Conservation (phyloP, 441 rosid genomes). For the Francoa sonchifolia region DNA sequence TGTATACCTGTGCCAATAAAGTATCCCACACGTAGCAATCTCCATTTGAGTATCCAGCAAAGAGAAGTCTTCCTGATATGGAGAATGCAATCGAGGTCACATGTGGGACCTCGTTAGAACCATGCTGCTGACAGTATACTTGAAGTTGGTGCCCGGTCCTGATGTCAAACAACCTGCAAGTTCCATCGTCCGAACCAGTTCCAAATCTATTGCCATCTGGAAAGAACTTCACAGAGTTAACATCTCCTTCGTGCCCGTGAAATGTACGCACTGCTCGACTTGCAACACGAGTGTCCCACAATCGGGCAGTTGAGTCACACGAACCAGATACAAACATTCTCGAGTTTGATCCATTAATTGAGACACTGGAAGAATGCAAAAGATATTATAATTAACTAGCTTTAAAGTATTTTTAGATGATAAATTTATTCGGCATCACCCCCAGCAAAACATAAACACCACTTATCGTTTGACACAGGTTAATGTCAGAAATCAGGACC, state of each 20-base stretch:
- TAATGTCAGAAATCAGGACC: not conserved
- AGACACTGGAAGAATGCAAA: conserved; percentile 46
- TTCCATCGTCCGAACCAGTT: conserved; percentile 94
- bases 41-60: conserved; percentile 72
- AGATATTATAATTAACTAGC: too few relatives aligned
- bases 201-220: conserved; percentile 98
- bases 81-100: conserved; percentile 89
- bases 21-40: conserved; percentile 93
- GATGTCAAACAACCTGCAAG: conserved; percentile 84
- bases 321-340: conserved; percentile 90
- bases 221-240: conserved; percentile 82
- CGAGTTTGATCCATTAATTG: conserved; percentile 62
- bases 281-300: conserved; percentile 97
- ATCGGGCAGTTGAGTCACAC: conserved; percentile 76
- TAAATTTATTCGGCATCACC: too few relatives aligned
- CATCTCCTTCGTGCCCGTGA: conserved; percentile 94
- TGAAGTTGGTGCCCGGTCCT: conserved; percentile 94
- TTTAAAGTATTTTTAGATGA: too few relatives aligned
- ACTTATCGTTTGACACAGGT: not conserved
- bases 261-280: conserved; percentile 81
- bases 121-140: conserved; percentile 46
- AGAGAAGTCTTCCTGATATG: conserved; percentile 85
- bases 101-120: conserved; percentile 36
- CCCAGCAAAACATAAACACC: conserved; percentile 8
- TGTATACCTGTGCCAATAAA: conserved; percentile 61